Evolutionary conservation across 306 rosid genomes (phyloP).

Genomic region (Quercus dentata): DNA sequence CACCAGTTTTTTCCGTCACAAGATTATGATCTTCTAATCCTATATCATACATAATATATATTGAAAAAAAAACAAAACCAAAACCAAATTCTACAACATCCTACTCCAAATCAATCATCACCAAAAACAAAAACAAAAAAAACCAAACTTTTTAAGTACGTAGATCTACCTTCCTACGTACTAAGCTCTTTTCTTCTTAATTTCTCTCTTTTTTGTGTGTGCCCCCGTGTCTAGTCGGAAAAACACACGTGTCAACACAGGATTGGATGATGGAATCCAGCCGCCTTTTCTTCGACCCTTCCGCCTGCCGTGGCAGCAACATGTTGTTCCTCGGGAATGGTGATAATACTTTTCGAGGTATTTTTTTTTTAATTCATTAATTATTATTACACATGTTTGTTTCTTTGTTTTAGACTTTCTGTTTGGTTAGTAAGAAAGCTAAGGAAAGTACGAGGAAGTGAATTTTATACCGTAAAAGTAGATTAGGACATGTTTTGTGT

Average conservation of each 20-base stretch:
- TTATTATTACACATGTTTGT: neutral
- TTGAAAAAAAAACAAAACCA: neutral
- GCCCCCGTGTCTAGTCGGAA: neutral
- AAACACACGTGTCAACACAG: neutral
- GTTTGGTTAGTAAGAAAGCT: slow-evolving; percentile 13
- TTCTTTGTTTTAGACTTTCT: neutral
- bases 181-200: too few species aligned
- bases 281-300: slow-evolving; percentile 60
- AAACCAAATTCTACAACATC: neutral
- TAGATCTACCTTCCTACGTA: too few species aligned
- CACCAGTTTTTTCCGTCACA: slow-evolving; percentile 98
- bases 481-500: neutral
- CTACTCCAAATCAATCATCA: neutral
- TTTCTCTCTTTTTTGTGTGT: neutral
- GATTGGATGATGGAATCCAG: slow-evolving; percentile 59
- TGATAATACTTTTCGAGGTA: slow-evolving; percentile 70
- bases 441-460: neutral
- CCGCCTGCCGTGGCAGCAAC: slow-evolving; percentile 52
- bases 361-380: neutral
- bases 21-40: slow-evolving; percentile 84
- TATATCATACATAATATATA: neutral
- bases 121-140: too few species aligned
- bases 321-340: slow-evolving; percentile 74
- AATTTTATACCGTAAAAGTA: neutral
- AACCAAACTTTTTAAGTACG: neutral